These are phyloP conservation scores for Fomitopsis betulina DNA, from an alignment of 1,284 basidiomycete genomes.

Conservation along the genomic window DNA sequence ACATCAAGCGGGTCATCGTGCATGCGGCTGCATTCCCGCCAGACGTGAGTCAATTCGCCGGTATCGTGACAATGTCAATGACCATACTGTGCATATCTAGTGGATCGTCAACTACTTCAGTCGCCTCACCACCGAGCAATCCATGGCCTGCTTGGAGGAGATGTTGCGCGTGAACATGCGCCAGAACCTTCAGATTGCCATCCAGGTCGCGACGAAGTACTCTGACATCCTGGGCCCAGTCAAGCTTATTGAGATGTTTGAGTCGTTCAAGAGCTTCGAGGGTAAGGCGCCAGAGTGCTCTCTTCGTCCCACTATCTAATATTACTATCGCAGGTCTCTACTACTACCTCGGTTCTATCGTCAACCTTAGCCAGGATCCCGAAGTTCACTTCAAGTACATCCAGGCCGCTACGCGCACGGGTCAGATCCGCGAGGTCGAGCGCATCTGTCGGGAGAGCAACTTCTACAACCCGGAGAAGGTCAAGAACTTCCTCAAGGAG, in stretches of 20 bases:
- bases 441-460: constrained; percentile 98
- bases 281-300: constrained; percentile 35
- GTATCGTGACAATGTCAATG: background rate
- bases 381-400: constrained; percentile 99
- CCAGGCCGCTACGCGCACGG: constrained; percentile 97
- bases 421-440: constrained; percentile 98
- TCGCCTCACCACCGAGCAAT: constrained; percentile 97
- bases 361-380: constrained; percentile 94
- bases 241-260: constrained; percentile 98
- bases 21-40: constrained; percentile 86
- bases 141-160: constrained; percentile 93
- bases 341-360: constrained; percentile 96
- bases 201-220: constrained; percentile 99
- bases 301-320: background rate
- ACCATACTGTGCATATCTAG: constrained; percentile 30
- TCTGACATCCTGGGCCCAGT: constrained; percentile 97
- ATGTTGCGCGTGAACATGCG: constrained; percentile 98
- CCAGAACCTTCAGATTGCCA: constrained; percentile 95
- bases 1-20: constrained; percentile 98
- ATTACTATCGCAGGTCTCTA: constrained; percentile 65
- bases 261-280: constrained; percentile 97
- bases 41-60: constrained; percentile 48
- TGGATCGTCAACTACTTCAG: constrained; percentile 99
- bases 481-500: constrained; percentile 99
- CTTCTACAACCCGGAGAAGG: constrained; percentile 98